These are phyloP conservation scores for Aspergillus texensis DNA, from an alignment of 2,329 filamentous ascomycete species.

Conservation along the genomic window DNA sequence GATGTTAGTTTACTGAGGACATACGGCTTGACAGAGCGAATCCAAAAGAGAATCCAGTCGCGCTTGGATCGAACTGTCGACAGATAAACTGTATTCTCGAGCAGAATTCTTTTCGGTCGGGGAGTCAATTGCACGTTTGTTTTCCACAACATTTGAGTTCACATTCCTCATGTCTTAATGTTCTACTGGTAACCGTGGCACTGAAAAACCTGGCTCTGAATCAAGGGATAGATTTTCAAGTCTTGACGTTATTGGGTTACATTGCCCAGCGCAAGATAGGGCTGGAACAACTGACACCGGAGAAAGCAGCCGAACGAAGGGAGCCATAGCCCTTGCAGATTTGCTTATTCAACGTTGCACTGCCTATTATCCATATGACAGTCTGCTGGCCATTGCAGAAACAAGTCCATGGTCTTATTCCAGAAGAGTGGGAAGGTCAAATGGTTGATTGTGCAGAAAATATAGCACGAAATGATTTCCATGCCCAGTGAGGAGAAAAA, in stretches of 20 bases:
- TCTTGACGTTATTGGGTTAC: neutral
- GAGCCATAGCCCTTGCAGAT: neutral
- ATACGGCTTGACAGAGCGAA: neutral
- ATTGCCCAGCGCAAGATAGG: neutral
- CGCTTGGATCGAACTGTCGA: neutral
- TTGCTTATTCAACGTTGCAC: neutral
- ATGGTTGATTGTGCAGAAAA: neutral
- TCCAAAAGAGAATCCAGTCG: neutral
- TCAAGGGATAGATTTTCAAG: constrained; percentile 13
- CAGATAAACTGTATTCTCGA: neutral
- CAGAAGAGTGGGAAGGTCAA: too few species aligned
- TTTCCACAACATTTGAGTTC: constrained; percentile 7
- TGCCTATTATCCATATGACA: neutral
- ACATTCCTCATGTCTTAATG: neutral
- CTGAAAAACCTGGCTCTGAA: constrained; percentile 4
- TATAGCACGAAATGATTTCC: neutral
- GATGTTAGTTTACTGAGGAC: neutral
- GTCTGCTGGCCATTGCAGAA: neutral
- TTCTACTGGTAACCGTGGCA: neutral
- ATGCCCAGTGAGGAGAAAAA: neutral
- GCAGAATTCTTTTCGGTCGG: neutral
- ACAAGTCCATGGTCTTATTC: neutral
- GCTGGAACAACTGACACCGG: neutral
- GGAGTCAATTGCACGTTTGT: neutral
- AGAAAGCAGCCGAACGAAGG: neutral